Percentiles rank a stretch among this genome's conserved stretches.
These are phyloP conservation scores for Iris macrosiphon DNA, from an alignment of 106 monocot species.

Conservation along the genomic window DNA sequence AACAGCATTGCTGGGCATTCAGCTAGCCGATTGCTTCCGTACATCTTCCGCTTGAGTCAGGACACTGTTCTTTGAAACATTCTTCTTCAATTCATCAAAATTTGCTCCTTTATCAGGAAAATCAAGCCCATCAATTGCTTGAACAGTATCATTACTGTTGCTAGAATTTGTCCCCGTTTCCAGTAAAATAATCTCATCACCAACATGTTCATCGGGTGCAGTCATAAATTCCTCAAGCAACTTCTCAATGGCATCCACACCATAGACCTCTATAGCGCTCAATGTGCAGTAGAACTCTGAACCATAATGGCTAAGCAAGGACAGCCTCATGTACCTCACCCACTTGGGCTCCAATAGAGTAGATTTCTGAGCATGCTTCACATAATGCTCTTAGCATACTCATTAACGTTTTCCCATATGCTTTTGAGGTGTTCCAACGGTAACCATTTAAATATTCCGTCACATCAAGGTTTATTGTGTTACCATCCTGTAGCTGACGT, in stretches of 20 bases:
- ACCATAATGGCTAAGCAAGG: slow-evolving; percentile 40
- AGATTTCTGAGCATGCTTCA: slow-evolving; percentile 43
- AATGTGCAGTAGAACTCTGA: slow-evolving; percentile 52
- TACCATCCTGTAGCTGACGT: no score
- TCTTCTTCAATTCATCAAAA: slow-evolving; percentile 1
- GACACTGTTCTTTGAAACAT: neutral
- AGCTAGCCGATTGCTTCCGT: slow-evolving; percentile 10
- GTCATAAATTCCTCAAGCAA: slow-evolving; percentile 47
- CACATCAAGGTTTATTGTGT: no score
- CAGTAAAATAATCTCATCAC: neutral
- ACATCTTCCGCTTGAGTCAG: slow-evolving; percentile 16
- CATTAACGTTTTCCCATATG: no score
- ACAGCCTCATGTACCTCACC: slow-evolving; percentile 38
- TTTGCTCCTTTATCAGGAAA: neutral
- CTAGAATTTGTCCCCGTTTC: neutral
- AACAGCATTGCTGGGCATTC: slow-evolving; percentile 31
- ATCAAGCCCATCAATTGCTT: neutral
- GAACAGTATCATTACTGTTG: neutral
- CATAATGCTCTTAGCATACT: no score
- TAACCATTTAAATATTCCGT: no score
- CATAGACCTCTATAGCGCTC: slow-evolving; percentile 40
- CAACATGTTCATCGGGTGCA: slow-evolving; percentile 9
- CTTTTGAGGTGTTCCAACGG: no score
- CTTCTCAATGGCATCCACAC: slow-evolving; percentile 42
- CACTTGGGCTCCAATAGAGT: slow-evolving; percentile 38